These are phyloP conservation scores for Manihot esculenta DNA, from an alignment of 441 rosid genomes.

Conservation along the genomic window DNA sequence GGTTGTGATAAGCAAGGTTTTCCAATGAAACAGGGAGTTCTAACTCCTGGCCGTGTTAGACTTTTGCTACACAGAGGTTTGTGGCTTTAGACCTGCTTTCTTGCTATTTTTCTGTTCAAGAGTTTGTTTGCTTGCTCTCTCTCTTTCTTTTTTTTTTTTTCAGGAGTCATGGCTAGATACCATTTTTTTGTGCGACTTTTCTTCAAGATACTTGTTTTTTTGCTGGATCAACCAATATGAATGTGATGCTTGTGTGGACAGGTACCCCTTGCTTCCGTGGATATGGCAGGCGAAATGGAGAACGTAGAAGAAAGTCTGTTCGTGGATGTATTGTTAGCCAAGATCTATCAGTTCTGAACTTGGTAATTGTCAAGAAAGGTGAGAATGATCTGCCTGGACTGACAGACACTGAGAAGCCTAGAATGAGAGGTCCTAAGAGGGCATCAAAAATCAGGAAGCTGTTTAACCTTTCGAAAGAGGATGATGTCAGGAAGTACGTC, in stretches of 20 bases:
- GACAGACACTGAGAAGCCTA: slow-evolving; percentile 46
- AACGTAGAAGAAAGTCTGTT: slow-evolving; percentile 50
- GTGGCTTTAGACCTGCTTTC: neutral
- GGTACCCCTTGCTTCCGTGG: slow-evolving; percentile 56
- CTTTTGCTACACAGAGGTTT: slow-evolving; percentile 51
- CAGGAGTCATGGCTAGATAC: no score
- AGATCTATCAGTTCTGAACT: slow-evolving; percentile 53
- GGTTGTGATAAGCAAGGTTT: slow-evolving; percentile 60
- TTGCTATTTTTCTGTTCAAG: neutral
- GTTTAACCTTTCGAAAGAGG: slow-evolving; percentile 55
- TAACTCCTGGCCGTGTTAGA: slow-evolving; percentile 52
- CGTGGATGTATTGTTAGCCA: slow-evolving; percentile 55
- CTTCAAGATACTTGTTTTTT: no score
- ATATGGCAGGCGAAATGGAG: slow-evolving; percentile 48
- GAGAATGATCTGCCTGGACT: slow-evolving; percentile 48
- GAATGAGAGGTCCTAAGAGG: slow-evolving; percentile 60
- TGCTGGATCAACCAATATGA: neutral
- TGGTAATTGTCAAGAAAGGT: slow-evolving; percentile 52
- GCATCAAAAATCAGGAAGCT: slow-evolving; percentile 53
- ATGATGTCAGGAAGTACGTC: slow-evolving; percentile 50
- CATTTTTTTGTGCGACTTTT: no score
- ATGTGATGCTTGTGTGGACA: slow-evolving; percentile 8
- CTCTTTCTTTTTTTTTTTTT: no score
- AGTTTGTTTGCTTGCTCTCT: no score
- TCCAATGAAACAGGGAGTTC: slow-evolving; percentile 54